These are phyloP conservation scores for Mimosa bimucronata DNA, from an alignment of 306 rosid species.

Conservation along the genomic window DNA sequence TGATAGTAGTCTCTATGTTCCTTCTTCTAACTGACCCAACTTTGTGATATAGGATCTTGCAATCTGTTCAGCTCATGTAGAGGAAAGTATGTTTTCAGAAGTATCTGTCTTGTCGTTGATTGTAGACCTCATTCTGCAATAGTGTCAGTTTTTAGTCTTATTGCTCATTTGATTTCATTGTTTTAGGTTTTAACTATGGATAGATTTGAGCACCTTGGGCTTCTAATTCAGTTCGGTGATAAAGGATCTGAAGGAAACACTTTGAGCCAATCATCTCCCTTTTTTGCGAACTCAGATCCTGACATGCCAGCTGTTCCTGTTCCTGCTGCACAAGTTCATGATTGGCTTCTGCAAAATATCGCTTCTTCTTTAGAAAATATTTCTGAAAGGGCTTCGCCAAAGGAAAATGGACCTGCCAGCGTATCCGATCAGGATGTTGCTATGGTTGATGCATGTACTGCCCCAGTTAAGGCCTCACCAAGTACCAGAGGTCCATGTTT, in stretches of 20 bases:
- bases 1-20: neutral
- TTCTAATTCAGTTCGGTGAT: slow-evolving; percentile 89
- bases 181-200: slow-evolving; percentile 88
- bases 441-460: slow-evolving; percentile 86
- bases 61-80: slow-evolving; percentile 11
- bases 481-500: slow-evolving; percentile 76
- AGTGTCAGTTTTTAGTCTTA: slow-evolving; percentile 17
- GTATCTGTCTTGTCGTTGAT: neutral
- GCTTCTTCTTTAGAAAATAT: slow-evolving; percentile 81
- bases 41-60: neutral
- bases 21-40: neutral
- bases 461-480: slow-evolving; percentile 60
- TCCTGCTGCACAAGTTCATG: slow-evolving; percentile 88
- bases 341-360: slow-evolving; percentile 87
- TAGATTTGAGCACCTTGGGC: slow-evolving; percentile 91
- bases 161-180: slow-evolving; percentile 39
- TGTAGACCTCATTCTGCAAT: slow-evolving; percentile 6
- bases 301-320: slow-evolving; percentile 99
- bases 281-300: slow-evolving; percentile 98
- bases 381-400: slow-evolving; percentile 77
- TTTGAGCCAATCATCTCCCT: slow-evolving; percentile 86
- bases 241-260: slow-evolving; percentile 76
- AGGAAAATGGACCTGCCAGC: slow-evolving; percentile 82
- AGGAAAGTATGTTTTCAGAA: neutral
- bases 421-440: slow-evolving; percentile 91